Percentiles rank a stretch among this genome's conserved stretches.
Evolutionary conservation across 805 yeast species (phyloP).

Genomic region (Metschnikowia hibisci): DNA sequence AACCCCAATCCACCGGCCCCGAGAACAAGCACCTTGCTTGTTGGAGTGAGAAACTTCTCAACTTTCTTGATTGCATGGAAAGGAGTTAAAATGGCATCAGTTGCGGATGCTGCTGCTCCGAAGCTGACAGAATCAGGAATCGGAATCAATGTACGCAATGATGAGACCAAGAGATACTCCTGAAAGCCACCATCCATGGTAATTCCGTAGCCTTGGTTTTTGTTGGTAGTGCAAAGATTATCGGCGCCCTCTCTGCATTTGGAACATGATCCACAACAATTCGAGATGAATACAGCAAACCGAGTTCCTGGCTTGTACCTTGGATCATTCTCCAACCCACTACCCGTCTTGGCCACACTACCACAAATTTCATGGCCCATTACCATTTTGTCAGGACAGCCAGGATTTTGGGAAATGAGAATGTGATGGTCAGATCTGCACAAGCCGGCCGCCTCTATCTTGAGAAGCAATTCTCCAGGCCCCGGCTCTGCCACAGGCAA

Average conservation of each 20-base stretch:
- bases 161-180: slow-evolving; percentile 34
- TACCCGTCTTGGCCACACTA: slow-evolving; percentile 30
- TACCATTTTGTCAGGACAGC: slow-evolving; percentile 28
- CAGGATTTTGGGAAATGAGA: slow-evolving; percentile 17
- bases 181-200: slow-evolving; percentile 41
- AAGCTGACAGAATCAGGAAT: slow-evolving; percentile 39
- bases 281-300: slow-evolving; percentile 26
- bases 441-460: slow-evolving; percentile 42
- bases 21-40: slow-evolving; percentile 34
- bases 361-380: slow-evolving; percentile 48
- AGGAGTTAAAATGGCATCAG: slow-evolving; percentile 43
- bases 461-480: slow-evolving; percentile 28
- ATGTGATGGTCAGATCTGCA: slow-evolving; percentile 44
- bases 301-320: slow-evolving; percentile 29
- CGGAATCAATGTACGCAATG: slow-evolving; percentile 32
- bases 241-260: slow-evolving; percentile 35
- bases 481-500: slow-evolving; percentile 31
- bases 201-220: slow-evolving; percentile 30
- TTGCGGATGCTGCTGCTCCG: slow-evolving; percentile 39
- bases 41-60: slow-evolving; percentile 25
- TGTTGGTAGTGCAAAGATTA: slow-evolving; percentile 23
- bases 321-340: slow-evolving; percentile 19
- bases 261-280: slow-evolving; percentile 34
- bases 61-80: slow-evolving; percentile 40
- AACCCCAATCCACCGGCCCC: slow-evolving; percentile 44